Base-by-base conservation (phyloP, 192 early-diverging fungal species). In the Irineochytrium annulatum region DNA sequence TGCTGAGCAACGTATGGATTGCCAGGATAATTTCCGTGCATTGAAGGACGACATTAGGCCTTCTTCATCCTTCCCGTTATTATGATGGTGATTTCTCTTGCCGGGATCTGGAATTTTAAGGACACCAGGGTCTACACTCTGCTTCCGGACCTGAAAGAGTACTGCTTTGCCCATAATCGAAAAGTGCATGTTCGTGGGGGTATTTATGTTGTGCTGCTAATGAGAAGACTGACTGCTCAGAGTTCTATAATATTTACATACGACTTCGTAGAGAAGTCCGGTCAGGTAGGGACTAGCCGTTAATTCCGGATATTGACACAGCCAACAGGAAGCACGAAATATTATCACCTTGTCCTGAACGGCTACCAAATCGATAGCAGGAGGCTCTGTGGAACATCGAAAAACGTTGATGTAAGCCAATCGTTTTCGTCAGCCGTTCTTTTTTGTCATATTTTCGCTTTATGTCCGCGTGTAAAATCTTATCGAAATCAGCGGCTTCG, bases 241-340 rank as follows among this genome's bases (percentile, higher is more conserved):
- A 59, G 31, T 67, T 59, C 52, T 60, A 67, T 54, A 67, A 67
- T 33, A 67, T 67, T 31, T 67, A 67, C 34, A 60, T 67, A 17
- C 56, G 65, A 19, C 30, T 67, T 27, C 28, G 65, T n/a, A 20
- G 57, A 3, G 65, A 67, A 44, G 65, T 67, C 16, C 13, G 65
- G 22, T 67, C 65, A 29, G 65, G 65, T 67, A 5, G 17, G n/a
- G 24, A 26, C 5, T 24, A 13, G 19, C 22, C 19, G 11, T 55
- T 46, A 8, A 55, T 5, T 14, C 13, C 34, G 13, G 34, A 33
- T 3, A 19, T 52, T 1, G 3, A 33, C 11, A 30, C 1, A 0
- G 27, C 6, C 1, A 13, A 5, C 5, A 67, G 65, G 65, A 22
- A 44, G 45, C 8, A 52, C 49, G 26, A 57, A 57, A 31, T 60